Evolutionary conservation across 768 basidiomycete species (phyloP), one percentile per base, ranked within the genome.

Genomic region (Mycena olivaceomarginata): DNA sequence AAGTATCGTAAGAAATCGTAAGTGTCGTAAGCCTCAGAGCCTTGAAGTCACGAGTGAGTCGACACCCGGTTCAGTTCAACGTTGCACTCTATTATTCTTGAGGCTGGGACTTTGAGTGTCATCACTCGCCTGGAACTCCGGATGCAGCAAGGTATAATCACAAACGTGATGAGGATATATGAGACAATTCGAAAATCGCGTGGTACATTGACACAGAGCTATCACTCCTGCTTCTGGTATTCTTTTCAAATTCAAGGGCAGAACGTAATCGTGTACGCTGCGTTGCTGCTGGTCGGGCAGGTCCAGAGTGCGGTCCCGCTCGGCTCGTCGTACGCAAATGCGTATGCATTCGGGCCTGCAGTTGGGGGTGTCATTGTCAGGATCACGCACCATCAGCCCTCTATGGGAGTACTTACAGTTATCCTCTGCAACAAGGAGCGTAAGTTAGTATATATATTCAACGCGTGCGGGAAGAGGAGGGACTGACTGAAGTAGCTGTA

Each of bases 401-500:
- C 18, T 15, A 7, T 51, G 48, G 7, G 48, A 45, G 15, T 2
- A 45, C 43, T 1, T 15, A 51, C 87, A 88, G 70, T 77, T 83
- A 31, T 48, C 56, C 81, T 88, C 85, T 88, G 77, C 7, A n/a
- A 2, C 16, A 53, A 10, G 45, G 22, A 64, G 18, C 13, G 18
- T 16, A 51, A 45, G 15, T 45, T 15, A 7, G 16, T 31, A 31
- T 31, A 31, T 31, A 31, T 31, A 20, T 51, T 64, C 20, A 74
- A 57, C 25, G 25, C n/a, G 41, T 46, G 46, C 25, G 48, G 53
- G 41, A 65, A 40, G 5, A 22, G 18, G 48, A 48, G 43, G 12
- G 69, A 83, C 86, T 65, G 66, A 90, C 90, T 91, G 84, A 91
- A 91, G 83, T 89, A 91, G 70, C 77, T 82, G 82, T 91, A 92